Base-by-base conservation (phyloP, 441 rosid species). In the Aquilaria agallochum region DNA sequence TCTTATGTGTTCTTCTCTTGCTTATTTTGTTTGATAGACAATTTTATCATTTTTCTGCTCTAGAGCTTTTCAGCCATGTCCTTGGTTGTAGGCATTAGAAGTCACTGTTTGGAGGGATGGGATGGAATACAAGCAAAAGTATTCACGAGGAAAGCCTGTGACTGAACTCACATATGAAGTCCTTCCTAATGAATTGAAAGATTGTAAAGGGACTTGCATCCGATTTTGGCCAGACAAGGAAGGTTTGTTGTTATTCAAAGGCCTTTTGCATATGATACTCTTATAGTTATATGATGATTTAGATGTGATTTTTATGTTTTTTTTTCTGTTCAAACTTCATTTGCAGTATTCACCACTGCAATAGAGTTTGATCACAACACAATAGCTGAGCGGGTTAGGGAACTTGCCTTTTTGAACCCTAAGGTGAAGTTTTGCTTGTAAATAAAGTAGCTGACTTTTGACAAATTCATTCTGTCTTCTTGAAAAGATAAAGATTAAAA, bases 141-240 rank as follows among this genome's bases (percentile, higher is more conserved):
- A 95, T 77, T 83, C 93, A 67, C 93, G 92, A 36, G 99, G 99
- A 65, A 95, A 85, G 74, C 97, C 99, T 58, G 64, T 84, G 59
- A 80, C 95, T 2, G 55, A 76, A 58, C 79, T 95, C 33, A 84
- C 83, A 44, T 68, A 86, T 68, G 78, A 63, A 69, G 76, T 65
- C 14, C 94, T 87, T 57, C 82, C 92, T 33, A 76, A 58, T 64
- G 99, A 88, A 67, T 80, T 79, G 49, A 83, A 75, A 72, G 83
- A 64, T 64, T 76, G 65, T 61, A 75, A 75, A 68, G 99, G 99
- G 68, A 95, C 97, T 56, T 5, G 76, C 65, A 80, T 95, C 72
- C 78, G 80, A 67, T 95, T 95, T 82, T 92, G 97, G 97, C 99
- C 98, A 59, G 99, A 95, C 83, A 82, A 82, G 78, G 83, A 88